A percentile compares a stretch with the other conserved stretches of the same genome.
These are phyloP conservation scores for Talaromyces sp. DNA, from an alignment of 2,329 filamentous ascomycete genomes.

Conservation along the genomic window DNA sequence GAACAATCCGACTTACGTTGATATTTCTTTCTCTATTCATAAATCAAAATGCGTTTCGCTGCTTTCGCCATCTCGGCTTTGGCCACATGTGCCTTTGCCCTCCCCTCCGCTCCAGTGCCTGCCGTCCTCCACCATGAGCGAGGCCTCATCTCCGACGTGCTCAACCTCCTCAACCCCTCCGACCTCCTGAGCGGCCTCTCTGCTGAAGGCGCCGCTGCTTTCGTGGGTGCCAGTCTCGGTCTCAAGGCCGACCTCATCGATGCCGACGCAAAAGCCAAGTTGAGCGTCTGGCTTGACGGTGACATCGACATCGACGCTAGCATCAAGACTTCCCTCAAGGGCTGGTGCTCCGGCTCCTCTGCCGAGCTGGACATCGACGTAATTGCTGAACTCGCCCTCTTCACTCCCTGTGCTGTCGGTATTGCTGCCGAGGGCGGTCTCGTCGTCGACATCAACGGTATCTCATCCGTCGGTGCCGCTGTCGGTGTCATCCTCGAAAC, in stretches of 20 bases:
- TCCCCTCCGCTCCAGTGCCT: not conserved
- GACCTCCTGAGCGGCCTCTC: slow-evolving; percentile 28
- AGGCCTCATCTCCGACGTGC: slow-evolving; percentile 24
- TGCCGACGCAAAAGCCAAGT: slow-evolving; percentile 27
- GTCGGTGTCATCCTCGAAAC: slow-evolving; percentile 32
- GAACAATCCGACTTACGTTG: not conserved
- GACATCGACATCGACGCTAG: slow-evolving; percentile 24
- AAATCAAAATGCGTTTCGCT: slow-evolving; percentile 17
- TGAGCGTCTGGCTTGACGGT: slow-evolving; percentile 30
- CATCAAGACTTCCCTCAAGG: slow-evolving; percentile 29
- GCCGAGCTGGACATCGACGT: slow-evolving; percentile 27
- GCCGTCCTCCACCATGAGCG: slow-evolving; percentile 15
- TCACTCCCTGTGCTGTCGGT: slow-evolving; percentile 32
- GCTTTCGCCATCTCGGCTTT: slow-evolving; percentile 15
- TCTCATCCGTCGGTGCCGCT: slow-evolving; percentile 27
- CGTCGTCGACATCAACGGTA: slow-evolving; percentile 36
- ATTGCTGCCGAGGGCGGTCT: slow-evolving; percentile 37
- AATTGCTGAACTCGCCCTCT: slow-evolving; percentile 32
- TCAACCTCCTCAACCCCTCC: slow-evolving; percentile 19
- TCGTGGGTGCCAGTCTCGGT: slow-evolving; percentile 35
- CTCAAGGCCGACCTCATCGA: slow-evolving; percentile 30
- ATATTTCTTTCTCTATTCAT: not conserved
- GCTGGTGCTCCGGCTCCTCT: slow-evolving; percentile 32
- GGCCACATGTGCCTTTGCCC: slow-evolving; percentile 16
- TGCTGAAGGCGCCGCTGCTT: slow-evolving; percentile 35